A percentile compares a stretch with the other conserved stretches of the same genome.
phyloP scores from a whole-genome alignment of 2,329 filamentous ascomycete genomes.

The Microthyrium microscopicum region DNA sequence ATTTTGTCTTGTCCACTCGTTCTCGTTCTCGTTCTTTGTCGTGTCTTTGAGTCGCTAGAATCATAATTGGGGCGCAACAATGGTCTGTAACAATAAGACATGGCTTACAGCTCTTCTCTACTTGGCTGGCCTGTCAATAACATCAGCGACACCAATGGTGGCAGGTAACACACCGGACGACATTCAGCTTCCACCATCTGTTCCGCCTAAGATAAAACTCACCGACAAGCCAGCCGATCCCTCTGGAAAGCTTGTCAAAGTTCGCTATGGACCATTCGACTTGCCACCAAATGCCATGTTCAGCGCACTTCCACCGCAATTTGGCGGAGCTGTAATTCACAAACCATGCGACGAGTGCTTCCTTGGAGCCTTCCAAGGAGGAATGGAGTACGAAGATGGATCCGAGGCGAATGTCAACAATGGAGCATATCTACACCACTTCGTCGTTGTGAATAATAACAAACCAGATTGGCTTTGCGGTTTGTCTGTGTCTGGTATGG shows the following conservation, averaged over 20 bases:
- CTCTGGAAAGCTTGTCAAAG: conserved; percentile 3
- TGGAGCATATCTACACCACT: conserved; percentile 6
- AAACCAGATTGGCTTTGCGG: conserved; percentile 7
- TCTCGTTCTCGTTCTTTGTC: too few species aligned
- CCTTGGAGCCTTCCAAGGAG: conserved; percentile 3
- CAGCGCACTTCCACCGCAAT: background rate
- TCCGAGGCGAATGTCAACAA: conserved; percentile 6
- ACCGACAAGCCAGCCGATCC: conserved; percentile 4
- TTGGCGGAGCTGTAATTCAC: conserved; percentile 1
- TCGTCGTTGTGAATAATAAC: conserved; percentile 4
- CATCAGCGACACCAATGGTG: too few species aligned
- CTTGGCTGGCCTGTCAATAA: background rate
- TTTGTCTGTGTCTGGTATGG: conserved; percentile 1
- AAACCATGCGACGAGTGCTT: conserved; percentile 7
- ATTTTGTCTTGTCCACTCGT: too few species aligned
- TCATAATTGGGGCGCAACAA: too few species aligned
- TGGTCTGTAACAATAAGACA: too few species aligned
- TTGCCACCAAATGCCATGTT: conserved; percentile 5
- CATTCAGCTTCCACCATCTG: background rate
- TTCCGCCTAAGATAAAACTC: conserved; percentile 3
- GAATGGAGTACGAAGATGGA: conserved; percentile 7
- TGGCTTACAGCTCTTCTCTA: background rate
- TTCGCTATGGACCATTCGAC: conserved; percentile 6
- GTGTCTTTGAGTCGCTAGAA: too few species aligned
- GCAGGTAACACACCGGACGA: background rate